Percentiles rank a stretch among this genome's conserved stretches.
These are phyloP conservation scores for Calonectria pseudoturangicola DNA, from an alignment of 2,329 filamentous ascomycete species.

Conservation along the genomic window DNA sequence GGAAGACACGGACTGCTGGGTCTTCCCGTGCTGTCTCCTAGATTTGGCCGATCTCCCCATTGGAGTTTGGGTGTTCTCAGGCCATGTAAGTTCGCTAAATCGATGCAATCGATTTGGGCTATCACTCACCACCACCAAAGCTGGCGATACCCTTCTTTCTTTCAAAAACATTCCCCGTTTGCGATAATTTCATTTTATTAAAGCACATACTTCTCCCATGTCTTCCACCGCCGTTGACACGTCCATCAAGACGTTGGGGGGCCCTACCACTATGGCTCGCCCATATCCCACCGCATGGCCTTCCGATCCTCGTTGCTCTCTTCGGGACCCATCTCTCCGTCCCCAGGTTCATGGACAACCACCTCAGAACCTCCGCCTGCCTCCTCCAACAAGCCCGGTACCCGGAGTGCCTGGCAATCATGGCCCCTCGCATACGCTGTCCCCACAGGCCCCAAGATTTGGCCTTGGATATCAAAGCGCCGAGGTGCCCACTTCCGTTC, in stretches of 20 bases:
- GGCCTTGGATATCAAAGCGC: slow-evolving; percentile 42
- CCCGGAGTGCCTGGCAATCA: slow-evolving; percentile 43
- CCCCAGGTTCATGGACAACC: slow-evolving; percentile 49
- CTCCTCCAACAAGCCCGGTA: slow-evolving; percentile 52
- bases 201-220: slow-evolving; percentile 44
- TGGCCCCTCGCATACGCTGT: slow-evolving; percentile 41
- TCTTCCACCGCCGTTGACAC: slow-evolving; percentile 48
- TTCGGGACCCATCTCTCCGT: slow-evolving; percentile 51
- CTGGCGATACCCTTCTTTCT: slow-evolving; percentile 43
- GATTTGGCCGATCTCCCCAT: slow-evolving; percentile 46
- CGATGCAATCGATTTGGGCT: slow-evolving; percentile 51
- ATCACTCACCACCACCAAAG: slow-evolving; percentile 45
- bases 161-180: slow-evolving; percentile 42
- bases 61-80: slow-evolving; percentile 46
- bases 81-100: slow-evolving; percentile 52
- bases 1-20: slow-evolving; percentile 50
- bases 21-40: slow-evolving; percentile 46
- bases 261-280: slow-evolving; percentile 51
- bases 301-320: slow-evolving; percentile 45
- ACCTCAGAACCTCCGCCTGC: slow-evolving; percentile 54
- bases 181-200: slow-evolving; percentile 34
- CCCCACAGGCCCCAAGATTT: slow-evolving; percentile 38
- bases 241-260: slow-evolving; percentile 41
- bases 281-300: slow-evolving; percentile 49
- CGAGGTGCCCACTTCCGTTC: slow-evolving; percentile 40